A percentile compares a stretch with the other conserved stretches of the same genome.
phyloP scores from a whole-genome alignment of 2,329 filamentous ascomycete species.

The Xylariaceae sp. region DNA sequence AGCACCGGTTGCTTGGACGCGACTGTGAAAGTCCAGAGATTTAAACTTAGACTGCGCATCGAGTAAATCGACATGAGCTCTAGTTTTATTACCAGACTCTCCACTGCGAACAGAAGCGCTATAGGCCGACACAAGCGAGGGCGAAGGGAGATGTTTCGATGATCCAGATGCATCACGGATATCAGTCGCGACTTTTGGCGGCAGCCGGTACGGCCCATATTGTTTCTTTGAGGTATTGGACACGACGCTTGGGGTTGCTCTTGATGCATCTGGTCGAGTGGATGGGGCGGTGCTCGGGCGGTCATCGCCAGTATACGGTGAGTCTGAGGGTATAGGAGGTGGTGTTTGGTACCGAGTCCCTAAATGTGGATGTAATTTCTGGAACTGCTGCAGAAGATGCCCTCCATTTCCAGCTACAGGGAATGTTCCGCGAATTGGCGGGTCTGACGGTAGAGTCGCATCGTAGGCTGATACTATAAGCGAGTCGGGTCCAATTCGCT shows the following conservation, averaged over 20 bases:
- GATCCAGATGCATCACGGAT: conserved; percentile 7
- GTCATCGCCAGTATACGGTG: conserved; percentile 24
- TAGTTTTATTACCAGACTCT: conserved; percentile 19
- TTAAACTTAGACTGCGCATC: conserved; percentile 56
- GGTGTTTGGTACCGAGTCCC: conserved; percentile 25
- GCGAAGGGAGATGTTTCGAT: conserved; percentile 19
- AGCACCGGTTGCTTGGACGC: conserved; percentile 49
- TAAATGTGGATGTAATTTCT: conserved; percentile 32
- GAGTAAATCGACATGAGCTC: conserved; percentile 50
- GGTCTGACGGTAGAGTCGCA: conserved; percentile 33
- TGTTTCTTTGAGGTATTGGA: conserved; percentile 19
- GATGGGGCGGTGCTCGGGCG: conserved; percentile 39
- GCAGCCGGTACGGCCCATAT: conserved; percentile 28
- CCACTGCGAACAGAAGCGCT: conserved; percentile 35
- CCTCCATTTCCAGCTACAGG: conserved; percentile 42
- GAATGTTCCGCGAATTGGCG: conserved; percentile 39
- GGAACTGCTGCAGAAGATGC: conserved; percentile 36
- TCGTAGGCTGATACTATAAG: conserved; percentile 39
- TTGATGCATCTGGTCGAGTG: conserved; percentile 11
- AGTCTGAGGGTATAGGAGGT: conserved; percentile 30
- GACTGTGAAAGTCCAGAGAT: conserved; percentile 46
- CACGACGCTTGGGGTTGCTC: conserved; percentile 9
- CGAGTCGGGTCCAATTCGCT: conserved; percentile 12
- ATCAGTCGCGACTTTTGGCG: conserved; percentile 21
- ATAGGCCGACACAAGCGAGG: conserved; percentile 27